Percentiles rank a stretch among this genome's conserved stretches.
These are phyloP conservation scores for Cunninghamia lanceolata DNA, from an alignment of 75 land plant genomes.

Conservation along the genomic window DNA sequence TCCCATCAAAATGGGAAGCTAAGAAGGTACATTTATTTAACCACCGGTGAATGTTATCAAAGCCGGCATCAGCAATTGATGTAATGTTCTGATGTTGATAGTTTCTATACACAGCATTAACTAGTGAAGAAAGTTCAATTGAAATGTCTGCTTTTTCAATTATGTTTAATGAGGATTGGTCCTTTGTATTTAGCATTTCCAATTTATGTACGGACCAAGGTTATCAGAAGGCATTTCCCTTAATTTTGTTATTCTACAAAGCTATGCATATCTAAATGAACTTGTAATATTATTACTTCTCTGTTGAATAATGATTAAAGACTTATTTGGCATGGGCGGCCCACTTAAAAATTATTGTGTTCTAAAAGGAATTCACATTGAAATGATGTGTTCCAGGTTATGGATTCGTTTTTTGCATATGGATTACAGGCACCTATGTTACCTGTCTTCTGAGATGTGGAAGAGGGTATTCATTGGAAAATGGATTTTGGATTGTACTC, in stretches of 20 bases:
- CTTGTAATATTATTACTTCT: background rate
- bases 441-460: background rate
- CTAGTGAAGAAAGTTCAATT: background rate
- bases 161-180: background rate
- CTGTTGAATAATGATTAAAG: background rate
- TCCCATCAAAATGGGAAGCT: constrained; percentile 96
- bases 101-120: background rate
- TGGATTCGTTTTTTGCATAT: background rate
- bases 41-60: background rate
- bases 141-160: background rate
- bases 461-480: background rate
- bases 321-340: background rate
- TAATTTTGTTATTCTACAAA: background rate
- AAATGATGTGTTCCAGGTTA: background rate
- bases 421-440: background rate
- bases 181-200: background rate
- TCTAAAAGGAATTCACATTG: background rate
- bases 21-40: constrained; percentile 66
- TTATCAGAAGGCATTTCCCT: background rate
- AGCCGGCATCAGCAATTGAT: background rate
- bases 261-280: background rate
- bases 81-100: background rate
- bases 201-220: background rate
- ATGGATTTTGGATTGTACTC: background rate
- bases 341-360: background rate